Base-by-base conservation (phyloP, 352 stramenopile genomes). In the Phytophthora quininea region DNA sequence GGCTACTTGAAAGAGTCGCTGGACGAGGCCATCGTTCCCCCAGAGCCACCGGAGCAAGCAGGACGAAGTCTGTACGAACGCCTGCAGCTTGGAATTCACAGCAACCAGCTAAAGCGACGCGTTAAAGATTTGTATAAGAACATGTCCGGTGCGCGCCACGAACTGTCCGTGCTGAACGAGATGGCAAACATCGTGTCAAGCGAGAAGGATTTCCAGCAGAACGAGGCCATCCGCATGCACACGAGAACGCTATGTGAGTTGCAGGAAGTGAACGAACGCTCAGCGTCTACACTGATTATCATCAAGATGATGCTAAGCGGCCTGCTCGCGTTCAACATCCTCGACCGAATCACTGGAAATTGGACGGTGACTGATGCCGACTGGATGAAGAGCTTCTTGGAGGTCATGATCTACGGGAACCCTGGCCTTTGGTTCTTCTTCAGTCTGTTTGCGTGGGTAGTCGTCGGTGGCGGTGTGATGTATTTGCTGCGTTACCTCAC, bases 81-180 rank as follows among this genome's bases (percentile, higher is more conserved):
- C 29, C 80, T 99, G 19, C 91, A 98, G 71, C 95, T 99, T 42
- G 89, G 83, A 43, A 78, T 82, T 37, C 72, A 92, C 3, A 88
- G 83, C 58, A 91, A 96, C 58, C 94, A 98, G 69, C 91, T 99
- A 33, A 89, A 98, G 70, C 81, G 92, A 8, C 84, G 96, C 55
- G 94, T 97, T 3, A 97, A 93, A 43, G 96, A 99, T 66, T 67
- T 99, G 15, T 92, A 98, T 74, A 99, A 98, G 72, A 98, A 98
- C 60, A 93, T 98, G 74, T 71, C 69, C 11, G 94, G 92, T 55
- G 91, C 94, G 38, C 83, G 94, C 31, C 90, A 96, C 29, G 95
- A 98, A 54, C 76, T 98, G 46, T 84, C 90, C 3, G 91, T 98
- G 48, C 71, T 99, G 24, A 94, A 97, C 40, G 91, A 98, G 68